Base-by-base conservation (phyloP, 306 rosid genomes). In the Sicyos baderoa region DNA sequence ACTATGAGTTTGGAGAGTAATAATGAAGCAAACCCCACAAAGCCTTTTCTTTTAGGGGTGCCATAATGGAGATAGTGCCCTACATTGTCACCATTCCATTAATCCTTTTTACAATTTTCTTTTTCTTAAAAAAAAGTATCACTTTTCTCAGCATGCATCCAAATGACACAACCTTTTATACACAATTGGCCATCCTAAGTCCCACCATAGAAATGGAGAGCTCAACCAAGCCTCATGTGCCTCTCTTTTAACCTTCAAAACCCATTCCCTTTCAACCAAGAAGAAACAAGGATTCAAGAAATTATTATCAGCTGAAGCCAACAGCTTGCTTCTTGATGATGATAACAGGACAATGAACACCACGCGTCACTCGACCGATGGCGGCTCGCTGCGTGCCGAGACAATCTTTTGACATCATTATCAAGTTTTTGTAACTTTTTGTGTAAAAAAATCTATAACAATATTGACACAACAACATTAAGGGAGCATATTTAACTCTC, bases 61-160 rank as follows among this genome's bases (percentile, higher is more conserved):
- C 40, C 59, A 71, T 35, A 70, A 52, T 54, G 13, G 4, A 37
- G 67, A 71, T 54, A 19, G 75, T 71, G 75, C 75, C 75, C 75
- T 71, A 55, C 67, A 54, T 56, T 71, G 65, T 71, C 74, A 71
- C 51, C 52, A 71, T 40, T 71, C 75, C 62, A 71, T 71, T 53
- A 44, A 27, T 12, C 54, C 12, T 63, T 63, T 63, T 40, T 40
- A 63, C n/a, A n/a, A 40, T 2, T 3, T 7, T 44, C 9, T 37
- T 62, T 37, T n/a, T n/a, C n/a, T 59, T 59, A 15, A 7, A 14
- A 66, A 47, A 47, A 48, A 25, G 57, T 48, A 44, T 49, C 56
- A 15, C 57, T 67, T 67, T 67, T 9, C 57, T 23, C 44, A 67
- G 22, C 22, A 48, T 48, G 57, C 72, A 67, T 67, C 72, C 72